These are phyloP conservation scores for Penicillium dipodomyicola DNA, from an alignment of 495 filamentous ascomycete species.

Conservation along the genomic window DNA sequence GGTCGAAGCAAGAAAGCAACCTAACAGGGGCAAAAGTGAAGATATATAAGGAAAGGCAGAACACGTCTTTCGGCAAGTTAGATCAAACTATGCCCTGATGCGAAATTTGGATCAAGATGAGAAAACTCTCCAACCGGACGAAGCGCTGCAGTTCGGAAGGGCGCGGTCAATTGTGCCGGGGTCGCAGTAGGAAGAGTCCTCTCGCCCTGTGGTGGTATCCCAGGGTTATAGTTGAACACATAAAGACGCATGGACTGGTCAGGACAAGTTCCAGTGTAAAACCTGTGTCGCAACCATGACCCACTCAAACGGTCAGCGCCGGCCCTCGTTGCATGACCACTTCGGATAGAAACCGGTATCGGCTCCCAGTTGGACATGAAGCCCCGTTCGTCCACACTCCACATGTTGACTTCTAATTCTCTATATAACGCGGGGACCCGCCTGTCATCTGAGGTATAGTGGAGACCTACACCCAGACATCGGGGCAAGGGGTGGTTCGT, in stretches of 20 bases:
- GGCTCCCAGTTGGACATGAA: not conserved
- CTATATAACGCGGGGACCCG: not conserved
- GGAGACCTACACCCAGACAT: not conserved
- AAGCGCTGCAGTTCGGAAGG: not conserved
- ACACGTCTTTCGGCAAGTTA: not conserved
- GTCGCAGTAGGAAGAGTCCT: not conserved
- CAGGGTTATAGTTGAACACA: not conserved
- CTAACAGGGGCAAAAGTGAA: too few species aligned
- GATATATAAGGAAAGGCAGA: not conserved
- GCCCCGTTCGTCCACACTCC: not conserved
- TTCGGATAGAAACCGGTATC: not conserved
- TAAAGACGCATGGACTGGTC: not conserved
- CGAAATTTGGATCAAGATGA: not conserved
- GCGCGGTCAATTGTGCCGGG: not conserved
- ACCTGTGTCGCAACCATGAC: not conserved
- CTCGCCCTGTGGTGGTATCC: not conserved
- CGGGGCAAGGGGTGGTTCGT: not conserved
- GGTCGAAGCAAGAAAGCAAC: too few species aligned
- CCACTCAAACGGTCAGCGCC: not conserved
- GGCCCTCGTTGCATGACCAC: not conserved
- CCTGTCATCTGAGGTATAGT: not conserved
- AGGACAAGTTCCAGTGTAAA: not conserved
- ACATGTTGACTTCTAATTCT: constrained; percentile 2
- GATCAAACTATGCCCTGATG: not conserved
- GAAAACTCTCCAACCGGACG: not conserved